Conservation (phyloP, 352 stramenopile species). For the Discostella stelligera region DNA sequence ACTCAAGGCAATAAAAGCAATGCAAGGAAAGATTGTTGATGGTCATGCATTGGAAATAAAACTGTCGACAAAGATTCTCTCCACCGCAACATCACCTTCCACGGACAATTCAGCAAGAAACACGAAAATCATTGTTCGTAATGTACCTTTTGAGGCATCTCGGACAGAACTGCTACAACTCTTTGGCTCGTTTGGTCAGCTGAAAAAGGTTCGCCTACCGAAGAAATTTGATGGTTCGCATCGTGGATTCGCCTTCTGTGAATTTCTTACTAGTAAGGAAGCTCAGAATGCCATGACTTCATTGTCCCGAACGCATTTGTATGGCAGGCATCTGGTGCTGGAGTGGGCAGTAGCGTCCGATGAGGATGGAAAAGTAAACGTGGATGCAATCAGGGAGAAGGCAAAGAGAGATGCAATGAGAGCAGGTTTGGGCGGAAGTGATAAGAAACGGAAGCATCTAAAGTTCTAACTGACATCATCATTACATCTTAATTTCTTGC, state of each 20-base stretch:
- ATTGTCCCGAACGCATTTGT: constrained; percentile 95
- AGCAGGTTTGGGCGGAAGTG: constrained; percentile 33
- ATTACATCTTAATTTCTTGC: no score
- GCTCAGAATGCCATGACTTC: constrained; percentile 89
- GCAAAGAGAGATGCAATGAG: constrained; percentile 62
- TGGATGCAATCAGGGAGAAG: constrained; percentile 67
- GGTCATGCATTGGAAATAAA: constrained; percentile 93
- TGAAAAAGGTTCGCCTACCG: constrained; percentile 96
- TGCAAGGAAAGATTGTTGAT: constrained; percentile 89
- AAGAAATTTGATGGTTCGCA: constrained; percentile 98
- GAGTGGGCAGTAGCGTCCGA: constrained; percentile 92
- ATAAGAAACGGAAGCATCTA: constrained; percentile 33
- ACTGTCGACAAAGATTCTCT: constrained; percentile 89
- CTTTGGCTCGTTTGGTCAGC: constrained; percentile 94
- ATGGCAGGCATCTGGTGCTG: constrained; percentile 97
- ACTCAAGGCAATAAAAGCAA: constrained; percentile 83
- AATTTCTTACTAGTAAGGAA: constrained; percentile 96
- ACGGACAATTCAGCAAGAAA: constrained; percentile 58
- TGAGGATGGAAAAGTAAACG: constrained; percentile 43
- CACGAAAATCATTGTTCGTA: constrained; percentile 98
- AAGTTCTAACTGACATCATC: constrained; percentile 24
- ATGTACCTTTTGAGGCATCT: constrained; percentile 98
- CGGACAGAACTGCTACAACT: constrained; percentile 94
- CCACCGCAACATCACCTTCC: constrained; percentile 52
- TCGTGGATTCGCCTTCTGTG: constrained; percentile 98